Percentiles rank a stretch among this genome's conserved stretches.
These are phyloP conservation scores for Globisporangium uncinulatum DNA, from an alignment of 352 stramenopile species.

Conservation along the genomic window DNA sequence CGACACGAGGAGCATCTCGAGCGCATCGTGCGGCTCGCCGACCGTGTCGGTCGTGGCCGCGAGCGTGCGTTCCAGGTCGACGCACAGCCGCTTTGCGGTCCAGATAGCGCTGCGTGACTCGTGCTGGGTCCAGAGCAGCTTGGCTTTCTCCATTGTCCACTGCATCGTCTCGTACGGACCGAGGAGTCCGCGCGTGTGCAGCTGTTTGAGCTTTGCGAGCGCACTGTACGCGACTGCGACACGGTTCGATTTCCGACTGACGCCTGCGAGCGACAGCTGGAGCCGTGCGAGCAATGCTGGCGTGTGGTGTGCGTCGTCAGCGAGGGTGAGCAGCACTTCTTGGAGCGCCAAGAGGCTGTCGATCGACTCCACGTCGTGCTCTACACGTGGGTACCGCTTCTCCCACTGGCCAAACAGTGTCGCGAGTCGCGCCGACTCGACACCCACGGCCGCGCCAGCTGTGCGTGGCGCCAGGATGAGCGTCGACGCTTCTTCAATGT, in stretches of 20 bases:
- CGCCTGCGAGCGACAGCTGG: slow-evolving; percentile 45
- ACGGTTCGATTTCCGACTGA: slow-evolving; percentile 60
- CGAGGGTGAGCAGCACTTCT: slow-evolving; percentile 48
- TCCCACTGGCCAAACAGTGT: slow-evolving; percentile 41
- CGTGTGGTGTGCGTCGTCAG: slow-evolving; percentile 19
- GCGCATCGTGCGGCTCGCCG: slow-evolving; percentile 8
- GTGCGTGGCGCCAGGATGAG: neutral
- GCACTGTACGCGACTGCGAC: slow-evolving; percentile 63
- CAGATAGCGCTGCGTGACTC: slow-evolving; percentile 72
- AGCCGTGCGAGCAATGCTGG: slow-evolving; percentile 32
- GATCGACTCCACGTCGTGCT: slow-evolving; percentile 47
- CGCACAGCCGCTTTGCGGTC: slow-evolving; percentile 50
- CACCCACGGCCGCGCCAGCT: neutral
- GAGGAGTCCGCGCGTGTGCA: slow-evolving; percentile 30
- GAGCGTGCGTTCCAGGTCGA: slow-evolving; percentile 30
- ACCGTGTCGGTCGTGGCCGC: slow-evolving; percentile 9
- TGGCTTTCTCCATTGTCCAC: slow-evolving; percentile 75
- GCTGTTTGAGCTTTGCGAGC: slow-evolving; percentile 53
- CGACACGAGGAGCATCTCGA: slow-evolving; percentile 56
- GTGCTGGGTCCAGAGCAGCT: slow-evolving; percentile 71
- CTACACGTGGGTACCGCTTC: slow-evolving; percentile 29
- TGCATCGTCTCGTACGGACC: slow-evolving; percentile 35
- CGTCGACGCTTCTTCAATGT: slow-evolving; percentile 48
- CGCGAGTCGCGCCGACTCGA: slow-evolving; percentile 7
- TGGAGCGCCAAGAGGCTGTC: slow-evolving; percentile 59